Conservation (phyloP, 2,329 filamentous ascomycete genomes). For the Mycogone perniciosa region DNA sequence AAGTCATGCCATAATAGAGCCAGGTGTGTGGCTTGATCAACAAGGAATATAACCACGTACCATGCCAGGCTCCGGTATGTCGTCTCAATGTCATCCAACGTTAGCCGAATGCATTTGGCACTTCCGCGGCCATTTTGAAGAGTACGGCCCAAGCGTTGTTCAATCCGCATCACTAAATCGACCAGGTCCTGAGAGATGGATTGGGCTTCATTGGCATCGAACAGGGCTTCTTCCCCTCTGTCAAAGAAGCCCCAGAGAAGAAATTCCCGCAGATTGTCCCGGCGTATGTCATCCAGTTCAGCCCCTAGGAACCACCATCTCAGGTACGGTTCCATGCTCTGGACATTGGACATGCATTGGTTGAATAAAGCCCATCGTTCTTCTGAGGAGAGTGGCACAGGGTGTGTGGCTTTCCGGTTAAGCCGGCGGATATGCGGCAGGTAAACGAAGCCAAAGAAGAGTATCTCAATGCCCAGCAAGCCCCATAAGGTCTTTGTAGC, state of each 20-base stretch:
- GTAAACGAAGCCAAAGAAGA: slow-evolving; percentile 39
- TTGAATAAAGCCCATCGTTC: slow-evolving; percentile 51
- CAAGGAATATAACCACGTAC: slow-evolving; percentile 51
- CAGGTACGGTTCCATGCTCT: slow-evolving; percentile 51
- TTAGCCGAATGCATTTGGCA: slow-evolving; percentile 55
- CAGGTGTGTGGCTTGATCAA: slow-evolving; percentile 47
- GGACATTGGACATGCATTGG: slow-evolving; percentile 48
- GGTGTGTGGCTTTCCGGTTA: slow-evolving; percentile 33
- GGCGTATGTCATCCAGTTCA: slow-evolving; percentile 47
- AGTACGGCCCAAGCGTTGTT: slow-evolving; percentile 43
- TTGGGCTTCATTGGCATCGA: slow-evolving; percentile 10
- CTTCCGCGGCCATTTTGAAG: slow-evolving; percentile 50
- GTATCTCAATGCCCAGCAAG: slow-evolving; percentile 33
- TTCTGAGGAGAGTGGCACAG: slow-evolving; percentile 34
- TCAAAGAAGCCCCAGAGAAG: slow-evolving; percentile 63
- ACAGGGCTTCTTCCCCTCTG: slow-evolving; percentile 26
- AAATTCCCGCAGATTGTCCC: slow-evolving; percentile 65
- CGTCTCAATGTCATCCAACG: slow-evolving; percentile 56
- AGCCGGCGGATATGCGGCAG: slow-evolving; percentile 36
- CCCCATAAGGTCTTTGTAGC: slow-evolving; percentile 18
- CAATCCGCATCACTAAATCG: slow-evolving; percentile 44
- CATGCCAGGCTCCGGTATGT: slow-evolving; percentile 57
- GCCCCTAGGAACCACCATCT: slow-evolving; percentile 61
- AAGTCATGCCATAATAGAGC: slow-evolving; percentile 45
- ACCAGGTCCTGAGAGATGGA: slow-evolving; percentile 35